Base-by-base conservation (phyloP, 2,329 filamentous ascomycete genomes). In the Leptographium galeiforme region DNA sequence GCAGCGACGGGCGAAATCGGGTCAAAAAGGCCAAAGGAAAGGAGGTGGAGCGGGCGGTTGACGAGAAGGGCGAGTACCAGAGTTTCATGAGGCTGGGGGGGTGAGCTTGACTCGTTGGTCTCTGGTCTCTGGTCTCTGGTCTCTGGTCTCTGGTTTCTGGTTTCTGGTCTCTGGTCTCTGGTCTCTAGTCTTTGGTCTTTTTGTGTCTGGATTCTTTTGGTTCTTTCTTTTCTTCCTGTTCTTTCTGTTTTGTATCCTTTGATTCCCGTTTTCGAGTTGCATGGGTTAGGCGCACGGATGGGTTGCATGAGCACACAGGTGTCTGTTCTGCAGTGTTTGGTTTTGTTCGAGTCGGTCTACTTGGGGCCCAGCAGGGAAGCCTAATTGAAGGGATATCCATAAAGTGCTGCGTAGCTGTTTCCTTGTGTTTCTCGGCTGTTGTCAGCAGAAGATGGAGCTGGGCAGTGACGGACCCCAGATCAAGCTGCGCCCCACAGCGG, bases 11-110 rank as follows among this genome's bases (percentile, higher is more conserved):
- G 61, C 62, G 48, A 47, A 56, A 51, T 48, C 56, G 30, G n/a
- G 65, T 53, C 45, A 57, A 64, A 62, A 74, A 72, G 61, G 70
- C 70, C 1, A 79, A 79, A 60, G 75, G 71, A 1, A 78, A 76
- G 59, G 70, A 70, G 51, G 62, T 72, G 12, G 64, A 63, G 12
- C 66, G 65, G 36, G 67, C n/a, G 49, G 53, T 36, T 48, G 57
- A 46, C 5, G 58, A 60, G 41, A 50, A 53, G 10, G 55, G 68
- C 16, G 67, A 67, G 18, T 67, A 66, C 41, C 66, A 50, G 30
- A 34, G 8, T 4, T 45, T 38, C 36, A 7, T 6, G 33, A 25
- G 33, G 18, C 11, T 25, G 19, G 34, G 47, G 16, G 36, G 25
- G 8, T 25, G 8, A 41, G 8, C 49, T 32, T n/a, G n/a, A n/a